These are phyloP conservation scores for Geosmithia flava DNA, from an alignment of 2,329 filamentous ascomycete species.

Conservation along the genomic window DNA sequence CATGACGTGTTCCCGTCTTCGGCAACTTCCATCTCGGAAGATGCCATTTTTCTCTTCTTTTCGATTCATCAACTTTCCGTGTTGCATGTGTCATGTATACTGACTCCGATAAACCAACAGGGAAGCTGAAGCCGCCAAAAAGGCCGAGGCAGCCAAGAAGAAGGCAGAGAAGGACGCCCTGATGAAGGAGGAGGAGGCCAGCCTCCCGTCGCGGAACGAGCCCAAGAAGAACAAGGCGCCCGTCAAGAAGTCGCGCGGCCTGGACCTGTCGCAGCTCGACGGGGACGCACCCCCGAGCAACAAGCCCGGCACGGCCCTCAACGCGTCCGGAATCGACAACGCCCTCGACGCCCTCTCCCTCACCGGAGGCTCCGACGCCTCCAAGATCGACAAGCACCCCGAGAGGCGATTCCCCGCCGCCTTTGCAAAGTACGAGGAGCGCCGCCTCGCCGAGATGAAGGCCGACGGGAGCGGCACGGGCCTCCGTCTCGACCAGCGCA, in stretches of 20 bases:
- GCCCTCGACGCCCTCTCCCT: slow-evolving; percentile 77
- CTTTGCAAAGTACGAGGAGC: slow-evolving; percentile 70
- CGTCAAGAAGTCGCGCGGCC: slow-evolving; percentile 56
- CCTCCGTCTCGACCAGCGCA: slow-evolving; percentile 70
- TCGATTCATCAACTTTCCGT: too few species aligned
- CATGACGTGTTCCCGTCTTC: background rate
- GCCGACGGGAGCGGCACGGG: slow-evolving; percentile 61
- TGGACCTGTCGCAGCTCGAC: slow-evolving; percentile 68
- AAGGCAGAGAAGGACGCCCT: slow-evolving; percentile 87
- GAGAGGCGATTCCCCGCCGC: slow-evolving; percentile 82
- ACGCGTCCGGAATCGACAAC: slow-evolving; percentile 84
- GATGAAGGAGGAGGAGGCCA: slow-evolving; percentile 70
- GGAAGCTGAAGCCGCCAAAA: slow-evolving; percentile 42
- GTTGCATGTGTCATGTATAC: too few species aligned
- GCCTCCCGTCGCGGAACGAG: slow-evolving; percentile 38
- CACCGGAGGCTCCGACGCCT: slow-evolving; percentile 35
- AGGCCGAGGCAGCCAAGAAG: slow-evolving; percentile 76
- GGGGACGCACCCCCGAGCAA: slow-evolving; percentile 24
- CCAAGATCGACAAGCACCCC: slow-evolving; percentile 78
- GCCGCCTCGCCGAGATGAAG: slow-evolving; percentile 74
- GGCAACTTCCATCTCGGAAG: too few species aligned
- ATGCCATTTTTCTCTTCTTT: background rate
- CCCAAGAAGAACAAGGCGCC: slow-evolving; percentile 59
- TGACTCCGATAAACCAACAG: too few species aligned
- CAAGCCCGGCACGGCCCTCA: slow-evolving; percentile 46